phyloP scores from a whole-genome alignment of 2,329 filamentous ascomycete genomes.

The Capronia coronata region DNA sequence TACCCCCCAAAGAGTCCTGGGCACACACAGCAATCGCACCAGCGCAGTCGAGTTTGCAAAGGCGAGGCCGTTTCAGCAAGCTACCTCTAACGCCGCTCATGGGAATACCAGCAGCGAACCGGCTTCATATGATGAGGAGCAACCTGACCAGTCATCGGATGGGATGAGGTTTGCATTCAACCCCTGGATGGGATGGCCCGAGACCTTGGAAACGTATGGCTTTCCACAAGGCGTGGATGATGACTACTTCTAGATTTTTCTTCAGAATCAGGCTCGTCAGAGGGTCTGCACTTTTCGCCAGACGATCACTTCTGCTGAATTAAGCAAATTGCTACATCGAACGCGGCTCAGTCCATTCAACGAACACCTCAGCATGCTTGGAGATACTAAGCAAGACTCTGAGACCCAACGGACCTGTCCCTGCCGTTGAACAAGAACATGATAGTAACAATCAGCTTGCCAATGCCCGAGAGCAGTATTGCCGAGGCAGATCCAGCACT shows the following conservation, averaged over 20 bases:
- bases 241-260: constrained; percentile 10
- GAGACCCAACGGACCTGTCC: constrained; percentile 6
- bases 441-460: constrained; percentile 20
- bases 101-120: constrained; percentile 6
- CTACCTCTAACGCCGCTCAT: not conserved
- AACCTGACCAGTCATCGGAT: constrained; percentile 10
- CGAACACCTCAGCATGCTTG: not conserved
- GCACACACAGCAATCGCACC: not conserved
- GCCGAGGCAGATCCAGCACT: constrained; percentile 8
- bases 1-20: not conserved
- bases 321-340: no score
- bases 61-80: not conserved
- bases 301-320: no score
- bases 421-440: constrained; percentile 19
- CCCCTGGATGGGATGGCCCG: constrained; percentile 19
- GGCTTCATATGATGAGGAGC: constrained; percentile 7
- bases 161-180: constrained; percentile 16
- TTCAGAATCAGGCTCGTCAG: no score
- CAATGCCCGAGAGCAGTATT: constrained; percentile 13
- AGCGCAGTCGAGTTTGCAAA: not conserved
- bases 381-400: not conserved
- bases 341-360: not conserved
- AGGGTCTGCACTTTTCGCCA: no score
- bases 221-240: constrained; percentile 17
- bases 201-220: constrained; percentile 15